A percentile compares a stretch with the other conserved stretches of the same genome.
Conservation (phyloP, 768 basidiomycete species). For the Jaapia argillacea region DNA sequence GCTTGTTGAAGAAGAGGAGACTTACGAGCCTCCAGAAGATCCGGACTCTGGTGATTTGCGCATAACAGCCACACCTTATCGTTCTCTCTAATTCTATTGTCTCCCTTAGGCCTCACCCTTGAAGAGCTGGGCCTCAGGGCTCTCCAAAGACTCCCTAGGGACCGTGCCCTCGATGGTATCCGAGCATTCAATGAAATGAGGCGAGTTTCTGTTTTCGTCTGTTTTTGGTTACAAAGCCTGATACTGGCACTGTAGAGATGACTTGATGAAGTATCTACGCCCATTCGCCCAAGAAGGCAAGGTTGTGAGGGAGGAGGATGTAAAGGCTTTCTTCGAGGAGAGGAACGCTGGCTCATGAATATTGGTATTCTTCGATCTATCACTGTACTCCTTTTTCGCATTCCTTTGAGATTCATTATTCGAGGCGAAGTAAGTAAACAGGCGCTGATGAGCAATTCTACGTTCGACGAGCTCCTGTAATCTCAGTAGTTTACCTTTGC, state of each 20-base stretch:
- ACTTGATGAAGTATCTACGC: slow-evolving; percentile 58
- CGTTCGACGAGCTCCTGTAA: too few relatives aligned
- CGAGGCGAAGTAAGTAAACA: background rate
- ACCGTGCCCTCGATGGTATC: slow-evolving; percentile 75
- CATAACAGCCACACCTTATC: background rate
- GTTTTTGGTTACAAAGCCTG: background rate
- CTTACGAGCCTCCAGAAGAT: slow-evolving; percentile 79
- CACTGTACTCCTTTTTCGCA: background rate
- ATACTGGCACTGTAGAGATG: slow-evolving; percentile 37
- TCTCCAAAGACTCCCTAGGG: slow-evolving; percentile 61
- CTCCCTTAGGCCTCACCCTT: slow-evolving; percentile 50
- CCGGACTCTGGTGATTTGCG: slow-evolving; percentile 61
- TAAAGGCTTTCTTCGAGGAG: slow-evolving; percentile 53
- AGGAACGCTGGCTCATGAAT: slow-evolving; percentile 5
- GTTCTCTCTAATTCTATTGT: background rate
- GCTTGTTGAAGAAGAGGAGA: slow-evolving; percentile 71
- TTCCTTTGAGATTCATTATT: background rate
- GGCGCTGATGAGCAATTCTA: too few relatives aligned
- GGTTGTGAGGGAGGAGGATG: slow-evolving; percentile 64
- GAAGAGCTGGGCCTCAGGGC: slow-evolving; percentile 83
- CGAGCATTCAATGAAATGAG: slow-evolving; percentile 78
- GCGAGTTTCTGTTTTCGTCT: slow-evolving; percentile 27
- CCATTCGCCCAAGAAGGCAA: slow-evolving; percentile 75
- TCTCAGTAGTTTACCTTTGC: too few relatives aligned
- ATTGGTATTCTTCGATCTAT: background rate